Percentiles rank a stretch among this genome's conserved stretches.
Evolutionary conservation across 140 eudicot species (phyloP).

Genomic region (Cichorium intybus): DNA sequence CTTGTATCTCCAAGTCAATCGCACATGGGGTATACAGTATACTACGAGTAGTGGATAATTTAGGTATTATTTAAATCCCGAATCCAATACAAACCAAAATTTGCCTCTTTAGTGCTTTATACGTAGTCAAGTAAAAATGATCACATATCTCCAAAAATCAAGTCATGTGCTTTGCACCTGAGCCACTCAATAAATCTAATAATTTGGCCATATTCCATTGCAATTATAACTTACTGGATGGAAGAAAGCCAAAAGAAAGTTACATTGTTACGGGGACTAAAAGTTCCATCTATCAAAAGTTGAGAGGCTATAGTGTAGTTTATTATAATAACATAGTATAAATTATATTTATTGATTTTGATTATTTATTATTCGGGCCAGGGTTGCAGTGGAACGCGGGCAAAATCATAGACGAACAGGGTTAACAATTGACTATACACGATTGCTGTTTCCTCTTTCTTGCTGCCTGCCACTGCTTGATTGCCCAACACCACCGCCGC

Average conservation of each 20-base stretch:
- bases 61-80: neutral
- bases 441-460: conserved; percentile 5
- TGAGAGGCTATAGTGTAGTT: neutral
- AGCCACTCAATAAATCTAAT: neutral
- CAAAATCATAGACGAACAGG: conserved; percentile 33
- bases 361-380: conserved; percentile 26
- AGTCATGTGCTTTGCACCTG: neutral
- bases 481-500: conserved; percentile 24
- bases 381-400: conserved; percentile 42
- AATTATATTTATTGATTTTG: neutral
- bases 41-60: neutral
- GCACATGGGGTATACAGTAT: neutral
- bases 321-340: neutral
- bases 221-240: neutral
- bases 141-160: neutral
- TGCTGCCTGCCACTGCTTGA: conserved; percentile 22
- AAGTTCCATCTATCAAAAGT: neutral
- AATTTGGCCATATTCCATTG: neutral
- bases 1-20: neutral
- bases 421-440: conserved; percentile 30
- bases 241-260: neutral
- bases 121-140: neutral
- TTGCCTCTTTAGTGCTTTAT: neutral
- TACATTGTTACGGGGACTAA: neutral
- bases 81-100: neutral